Evolutionary conservation across 371 early-diverging fungal genomes (phyloP).

Genomic region (Syncephalastrum racemosum): DNA sequence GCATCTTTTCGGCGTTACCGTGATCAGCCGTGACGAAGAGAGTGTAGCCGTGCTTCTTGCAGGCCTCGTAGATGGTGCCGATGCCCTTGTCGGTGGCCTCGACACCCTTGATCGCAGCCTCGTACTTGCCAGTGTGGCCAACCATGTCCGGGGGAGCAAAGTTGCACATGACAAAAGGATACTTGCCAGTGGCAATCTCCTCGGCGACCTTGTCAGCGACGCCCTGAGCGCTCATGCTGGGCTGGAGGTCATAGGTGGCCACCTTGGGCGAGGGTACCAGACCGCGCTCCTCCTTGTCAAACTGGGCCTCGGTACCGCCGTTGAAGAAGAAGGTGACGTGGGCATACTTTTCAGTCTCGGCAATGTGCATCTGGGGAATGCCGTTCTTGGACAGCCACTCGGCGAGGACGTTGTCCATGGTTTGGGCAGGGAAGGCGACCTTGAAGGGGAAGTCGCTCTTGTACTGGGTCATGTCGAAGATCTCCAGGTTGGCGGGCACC

Average conservation of each 20-base stretch:
- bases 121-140: slow-evolving; percentile 98
- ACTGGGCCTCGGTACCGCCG: slow-evolving; percentile 95
- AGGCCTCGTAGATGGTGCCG: slow-evolving; percentile 91
- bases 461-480: slow-evolving; percentile 98
- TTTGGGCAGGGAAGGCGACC: slow-evolving; percentile 93
- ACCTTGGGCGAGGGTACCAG: slow-evolving; percentile 94
- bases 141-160: slow-evolving; percentile 99
- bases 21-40: slow-evolving; percentile 99
- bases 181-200: slow-evolving; percentile 72
- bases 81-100: slow-evolving; percentile 95
- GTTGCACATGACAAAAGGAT: slow-evolving; percentile 98
- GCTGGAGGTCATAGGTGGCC: slow-evolving; percentile 96
- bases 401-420: slow-evolving; percentile 95
- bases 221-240: slow-evolving; percentile 92
- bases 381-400: slow-evolving; percentile 92
- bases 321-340: slow-evolving; percentile 99
- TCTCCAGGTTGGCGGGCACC: slow-evolving; percentile 77
- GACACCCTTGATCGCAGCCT: slow-evolving; percentile 92
- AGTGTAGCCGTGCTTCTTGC: slow-evolving; percentile 85
- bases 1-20: slow-evolving; percentile 99
- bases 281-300: slow-evolving; percentile 85
- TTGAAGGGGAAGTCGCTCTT: slow-evolving; percentile 92
- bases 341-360: slow-evolving; percentile 99
- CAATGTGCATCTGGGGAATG: slow-evolving; percentile 93
- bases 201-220: slow-evolving; percentile 94